Evolutionary conservation across 352 stramenopile genomes (phyloP), one percentile per base, ranked within the genome.

Genomic region (Phytophthora citricola): DNA sequence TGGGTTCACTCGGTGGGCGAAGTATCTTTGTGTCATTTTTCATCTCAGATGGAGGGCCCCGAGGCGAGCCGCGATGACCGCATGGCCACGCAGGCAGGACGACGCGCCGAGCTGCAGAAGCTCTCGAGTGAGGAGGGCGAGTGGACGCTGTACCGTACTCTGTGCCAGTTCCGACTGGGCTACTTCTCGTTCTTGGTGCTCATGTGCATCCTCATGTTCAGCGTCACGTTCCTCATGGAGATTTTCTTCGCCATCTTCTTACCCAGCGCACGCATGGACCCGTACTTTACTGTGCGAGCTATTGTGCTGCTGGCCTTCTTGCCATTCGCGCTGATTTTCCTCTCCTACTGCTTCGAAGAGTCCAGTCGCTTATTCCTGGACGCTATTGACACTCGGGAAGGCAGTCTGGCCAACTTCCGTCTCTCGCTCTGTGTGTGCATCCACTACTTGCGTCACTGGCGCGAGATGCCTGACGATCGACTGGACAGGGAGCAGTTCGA

Each of bases 191-290:
- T 96, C 66, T 72, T 96, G 31, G 89, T 96, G 67, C 83, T 93
- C 61, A 92, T 96, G 82, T 88, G 89, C 65, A 93, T 96, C 65
- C 78, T 96, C 73, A 94, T 95, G 78, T 96, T 96, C 66, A 93
- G 85, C 39, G 92, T 96, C 72, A 90, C 85, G 64, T 83, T 94
- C 59, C 70, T 96, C 47, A 96, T 96, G 89, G 87, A 94, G 67
- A 93, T 95, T 40, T 95, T 96, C 81, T 96, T 96, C 66, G 81
- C 89, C n/a, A 93, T 95, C 58, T 96, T 95, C 63, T 58, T 96
- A 44, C 89, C 87, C 20, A 93, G 82, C 43, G 87, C 89, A 26
- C 83, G 83, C 5, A 75, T 73, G 49, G 87, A 91, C 57, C 73
- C 83, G 32, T 72, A 92, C 54, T 96, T 92, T 53, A 90, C 79